These are phyloP conservation scores for Westerdykella ornata DNA, from an alignment of 2,329 filamentous ascomycete genomes.

Conservation along the genomic window DNA sequence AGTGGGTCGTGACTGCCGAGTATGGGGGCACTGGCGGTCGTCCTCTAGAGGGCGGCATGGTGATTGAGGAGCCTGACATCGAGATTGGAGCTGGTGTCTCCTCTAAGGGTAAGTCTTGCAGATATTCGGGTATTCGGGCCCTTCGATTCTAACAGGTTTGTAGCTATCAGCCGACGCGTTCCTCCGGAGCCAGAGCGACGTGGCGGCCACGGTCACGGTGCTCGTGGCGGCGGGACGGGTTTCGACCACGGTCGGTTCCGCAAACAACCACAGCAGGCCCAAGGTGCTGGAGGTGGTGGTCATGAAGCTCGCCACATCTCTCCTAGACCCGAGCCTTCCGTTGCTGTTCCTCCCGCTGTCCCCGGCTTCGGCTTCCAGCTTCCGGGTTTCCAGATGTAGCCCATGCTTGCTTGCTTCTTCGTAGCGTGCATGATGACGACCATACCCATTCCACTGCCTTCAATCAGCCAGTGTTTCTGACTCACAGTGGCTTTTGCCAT, in stretches of 20 bases:
- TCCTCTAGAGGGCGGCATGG: constrained; percentile 72
- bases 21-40: constrained; percentile 86
- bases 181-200: constrained; percentile 27
- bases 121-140: no score
- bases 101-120: constrained; percentile 61
- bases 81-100: constrained; percentile 97
- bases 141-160: constrained; percentile 10
- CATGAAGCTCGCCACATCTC: constrained; percentile 32
- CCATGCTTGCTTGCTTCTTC: background rate
- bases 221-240: constrained; percentile 7
- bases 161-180: constrained; percentile 34
- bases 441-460: no score
- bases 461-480: no score
- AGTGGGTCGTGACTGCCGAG: constrained; percentile 93
- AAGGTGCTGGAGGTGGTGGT: background rate
- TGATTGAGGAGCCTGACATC: constrained; percentile 95
- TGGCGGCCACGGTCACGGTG: constrained; percentile 9
- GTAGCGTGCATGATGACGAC: no score
- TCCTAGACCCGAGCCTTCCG: constrained; percentile 34
- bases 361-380: constrained; percentile 51
- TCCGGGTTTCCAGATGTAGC: constrained; percentile 19
- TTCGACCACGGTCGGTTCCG: constrained; percentile 20
- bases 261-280: constrained; percentile 20
- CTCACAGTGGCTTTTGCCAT: no score
- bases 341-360: constrained; percentile 49